These are phyloP conservation scores for Staphylotrichum tortipilum DNA, from an alignment of 495 filamentous ascomycete species.

Conservation along the genomic window DNA sequence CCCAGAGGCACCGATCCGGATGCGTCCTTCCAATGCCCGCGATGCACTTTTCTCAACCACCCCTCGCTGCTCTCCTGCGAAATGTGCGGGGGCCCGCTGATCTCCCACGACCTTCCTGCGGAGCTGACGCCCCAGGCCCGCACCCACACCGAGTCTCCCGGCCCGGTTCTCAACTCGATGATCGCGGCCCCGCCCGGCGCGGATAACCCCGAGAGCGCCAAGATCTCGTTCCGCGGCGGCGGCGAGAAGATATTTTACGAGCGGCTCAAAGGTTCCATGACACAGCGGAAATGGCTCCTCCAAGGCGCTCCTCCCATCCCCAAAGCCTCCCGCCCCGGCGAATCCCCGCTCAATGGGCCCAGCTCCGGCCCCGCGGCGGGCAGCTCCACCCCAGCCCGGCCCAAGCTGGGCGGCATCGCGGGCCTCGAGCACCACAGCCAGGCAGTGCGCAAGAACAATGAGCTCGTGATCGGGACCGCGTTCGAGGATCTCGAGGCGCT, in stretches of 20 bases:
- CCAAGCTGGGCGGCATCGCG: constrained; percentile 77
- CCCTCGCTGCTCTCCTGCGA: constrained; percentile 80
- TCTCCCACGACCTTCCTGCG: constrained; percentile 46
- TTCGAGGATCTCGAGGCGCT: constrained; percentile 96
- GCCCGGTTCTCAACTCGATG: constrained; percentile 48
- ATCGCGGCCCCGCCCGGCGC: constrained; percentile 32
- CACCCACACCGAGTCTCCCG: constrained; percentile 60
- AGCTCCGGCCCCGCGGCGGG: constrained; percentile 12
- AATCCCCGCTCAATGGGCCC: constrained; percentile 34
- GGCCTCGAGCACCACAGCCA: constrained; percentile 78
- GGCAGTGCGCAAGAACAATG: constrained; percentile 81
- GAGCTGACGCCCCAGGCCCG: constrained; percentile 36
- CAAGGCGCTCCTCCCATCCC: constrained; percentile 89
- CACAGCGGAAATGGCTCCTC: constrained; percentile 93
- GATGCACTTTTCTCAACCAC: constrained; percentile 93
- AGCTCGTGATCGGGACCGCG: constrained; percentile 82
- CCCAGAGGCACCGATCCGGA: constrained; percentile 22
- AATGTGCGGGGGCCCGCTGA: constrained; percentile 75
- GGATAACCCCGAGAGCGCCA: constrained; percentile 66
- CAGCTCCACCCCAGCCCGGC: constrained; percentile 27
- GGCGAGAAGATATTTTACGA: constrained; percentile 89
- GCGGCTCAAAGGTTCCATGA: constrained; percentile 73
- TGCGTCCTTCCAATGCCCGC: constrained; percentile 60
- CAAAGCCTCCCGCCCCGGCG: constrained; percentile 42
- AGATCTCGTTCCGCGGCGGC: constrained; percentile 81